These are phyloP conservation scores for Stemphylium beticola DNA, from an alignment of 2,329 filamentous ascomycete species.

Conservation along the genomic window DNA sequence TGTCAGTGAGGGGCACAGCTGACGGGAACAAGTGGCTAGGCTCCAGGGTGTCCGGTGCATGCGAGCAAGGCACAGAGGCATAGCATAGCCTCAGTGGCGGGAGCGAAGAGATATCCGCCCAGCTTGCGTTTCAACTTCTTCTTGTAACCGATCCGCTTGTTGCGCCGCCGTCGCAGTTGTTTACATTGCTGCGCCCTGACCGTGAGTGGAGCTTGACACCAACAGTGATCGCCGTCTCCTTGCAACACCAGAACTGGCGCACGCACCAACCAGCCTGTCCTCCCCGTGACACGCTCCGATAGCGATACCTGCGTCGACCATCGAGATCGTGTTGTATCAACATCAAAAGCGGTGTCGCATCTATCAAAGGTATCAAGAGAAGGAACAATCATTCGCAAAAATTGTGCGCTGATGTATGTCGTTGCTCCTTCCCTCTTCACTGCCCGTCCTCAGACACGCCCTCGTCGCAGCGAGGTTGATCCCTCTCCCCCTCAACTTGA, in stretches of 20 bases:
- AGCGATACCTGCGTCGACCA: conserved; percentile 15
- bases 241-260: conserved; percentile 23
- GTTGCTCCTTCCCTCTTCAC: conserved; percentile 31
- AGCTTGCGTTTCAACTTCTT: conserved; percentile 23
- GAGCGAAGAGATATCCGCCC: conserved; percentile 2
- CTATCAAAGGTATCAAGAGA: conserved; percentile 14
- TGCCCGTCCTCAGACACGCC: conserved; percentile 26
- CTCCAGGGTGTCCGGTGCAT: conserved; percentile 20
- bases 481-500: conserved; percentile 14
- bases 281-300: conserved; percentile 21
- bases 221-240: conserved; percentile 19
- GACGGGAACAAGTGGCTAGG: conserved; percentile 28
- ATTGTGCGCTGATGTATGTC: conserved; percentile 45
- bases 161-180: conserved; percentile 3
- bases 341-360: conserved; percentile 29
- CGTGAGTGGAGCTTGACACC: conserved; percentile 25
- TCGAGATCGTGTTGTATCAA: conserved; percentile 7
- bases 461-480: conserved; percentile 14
- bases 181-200: conserved; percentile 30
- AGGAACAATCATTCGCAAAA: conserved; percentile 20
- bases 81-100: conserved; percentile 36
- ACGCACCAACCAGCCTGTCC: conserved; percentile 31
- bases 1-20: conserved; percentile 27
- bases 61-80: not conserved
- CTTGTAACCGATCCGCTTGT: conserved; percentile 27